These are phyloP conservation scores for Colletotrichum sp. DNA, from an alignment of 2,329 filamentous ascomycete genomes.

Conservation along the genomic window DNA sequence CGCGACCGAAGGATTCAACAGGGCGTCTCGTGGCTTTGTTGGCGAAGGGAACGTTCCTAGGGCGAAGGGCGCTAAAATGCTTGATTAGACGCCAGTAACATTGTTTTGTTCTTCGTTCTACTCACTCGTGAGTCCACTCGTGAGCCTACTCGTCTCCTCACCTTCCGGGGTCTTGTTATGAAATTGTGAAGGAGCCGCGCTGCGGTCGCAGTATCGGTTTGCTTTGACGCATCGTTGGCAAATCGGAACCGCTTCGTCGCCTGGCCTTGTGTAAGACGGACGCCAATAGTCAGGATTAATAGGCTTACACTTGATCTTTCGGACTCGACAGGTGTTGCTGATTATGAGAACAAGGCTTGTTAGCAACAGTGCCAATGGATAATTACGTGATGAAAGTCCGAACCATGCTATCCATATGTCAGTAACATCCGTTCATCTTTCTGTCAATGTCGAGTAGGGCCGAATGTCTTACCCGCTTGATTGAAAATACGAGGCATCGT, in stretches of 20 bases:
- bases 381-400: background rate
- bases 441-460: background rate
- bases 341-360: background rate
- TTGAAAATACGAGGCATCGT: constrained; percentile 7
- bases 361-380: background rate
- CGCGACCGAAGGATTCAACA: constrained; percentile 35
- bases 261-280: constrained; percentile 23
- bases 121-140: background rate
- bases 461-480: background rate
- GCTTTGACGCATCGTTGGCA: constrained; percentile 35
- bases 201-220: constrained; percentile 38
- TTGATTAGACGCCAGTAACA: background rate
- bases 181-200: constrained; percentile 20
- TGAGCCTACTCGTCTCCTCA: too few species aligned
- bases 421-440: background rate
- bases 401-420: background rate
- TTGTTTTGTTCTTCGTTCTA: background rate
- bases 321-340: constrained; percentile 41
- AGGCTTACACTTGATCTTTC: constrained; percentile 38
- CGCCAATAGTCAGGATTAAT: background rate
- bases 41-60: background rate
- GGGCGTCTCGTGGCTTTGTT: constrained; percentile 29
- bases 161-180: background rate
- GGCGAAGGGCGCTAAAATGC: background rate
- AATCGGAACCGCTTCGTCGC: constrained; percentile 34